A percentile compares a stretch with the other conserved stretches of the same genome.
These are phyloP conservation scores for Sarcodon aspratus DNA, from an alignment of 768 basidiomycete species.

Conservation along the genomic window DNA sequence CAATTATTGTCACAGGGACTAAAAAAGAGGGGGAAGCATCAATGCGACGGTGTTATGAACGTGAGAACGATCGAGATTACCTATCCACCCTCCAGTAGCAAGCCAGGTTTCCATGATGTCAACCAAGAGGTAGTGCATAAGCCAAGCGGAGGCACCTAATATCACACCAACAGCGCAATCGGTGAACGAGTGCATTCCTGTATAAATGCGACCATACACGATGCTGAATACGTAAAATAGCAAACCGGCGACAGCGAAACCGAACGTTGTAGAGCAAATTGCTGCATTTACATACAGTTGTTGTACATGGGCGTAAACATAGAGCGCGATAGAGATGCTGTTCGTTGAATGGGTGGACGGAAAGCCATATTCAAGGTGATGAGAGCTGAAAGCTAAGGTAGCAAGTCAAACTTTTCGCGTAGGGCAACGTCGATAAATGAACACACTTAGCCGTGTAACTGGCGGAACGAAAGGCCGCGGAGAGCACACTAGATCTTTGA, in stretches of 20 bases:
- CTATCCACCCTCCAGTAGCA: conserved; percentile 21
- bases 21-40: background rate
- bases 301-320: conserved; percentile 52
- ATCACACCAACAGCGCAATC: conserved; percentile 55
- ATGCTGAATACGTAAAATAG: conserved; percentile 55
- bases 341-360: conserved; percentile 95
- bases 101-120: conserved; percentile 32
- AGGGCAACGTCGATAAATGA: background rate
- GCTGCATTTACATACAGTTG: conserved; percentile 26
- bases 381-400: conserved; percentile 54
- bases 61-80: conserved; percentile 16
- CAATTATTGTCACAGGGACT: conserved; percentile 52
- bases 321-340: conserved; percentile 79
- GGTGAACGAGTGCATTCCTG: conserved; percentile 81
- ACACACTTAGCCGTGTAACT: conserved; percentile 71
- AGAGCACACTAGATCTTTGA: conserved; percentile 85
- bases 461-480: conserved; percentile 89
- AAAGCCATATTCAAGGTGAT: conserved; percentile 90
- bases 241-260: conserved; percentile 28
- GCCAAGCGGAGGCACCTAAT: conserved; percentile 63
- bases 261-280: conserved; percentile 37
- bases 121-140: conserved; percentile 21
- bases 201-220: conserved; percentile 73
- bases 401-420: background rate
- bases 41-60: conserved; percentile 8